Base-by-base conservation (phyloP, 768 basidiomycete species). In the Boletus sp. region DNA sequence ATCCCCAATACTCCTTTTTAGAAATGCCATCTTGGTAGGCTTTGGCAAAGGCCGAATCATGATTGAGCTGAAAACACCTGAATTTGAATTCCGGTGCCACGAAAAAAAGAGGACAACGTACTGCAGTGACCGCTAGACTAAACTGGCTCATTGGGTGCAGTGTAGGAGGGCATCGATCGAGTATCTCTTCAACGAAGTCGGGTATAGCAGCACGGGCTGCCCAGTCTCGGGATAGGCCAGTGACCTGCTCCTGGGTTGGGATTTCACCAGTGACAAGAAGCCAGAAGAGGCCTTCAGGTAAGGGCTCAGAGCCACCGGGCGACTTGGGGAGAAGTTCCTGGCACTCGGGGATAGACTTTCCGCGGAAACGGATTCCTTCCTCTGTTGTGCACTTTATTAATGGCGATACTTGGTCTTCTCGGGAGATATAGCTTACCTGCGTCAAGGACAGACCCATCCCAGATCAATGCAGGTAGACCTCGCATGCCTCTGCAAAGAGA, bases 91-190 rank as follows among this genome's bases (percentile, higher is more conserved):
- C 54, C 17, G 32, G 19, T 27, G 2, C 7, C 47, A 32, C 29
- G 11, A 54, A 42, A 30, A 30, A 46, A 30, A 1, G 47, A 17
- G 34, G 45, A 13, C 32, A 14, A 74, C 82, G 41, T 69, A 90
- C 88, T 30, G 96, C 94, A 60, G 95, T 98, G 63, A 96, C 92
- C 55, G 95, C 95, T 68, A 97, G 77, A 70, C 88, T 89, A 77
- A 98, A 97, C 76, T 98, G 96, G 73, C 90, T 93, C 96, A 98
- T 98, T 59, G 96, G 96, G 73, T 98, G 96, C 42, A 98, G 83
- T 15, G 93, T 95, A 47, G 89, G 86, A 19, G 90, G 90, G 74
- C 90, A 93, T 71, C 93, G 76, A 77, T 98, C 96, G 48, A 98
- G 82, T 63, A 97, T 82, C 67, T 97, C 94, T 74, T 98, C 94